Evolutionary conservation across 148 eudicot genomes (phyloP), one percentile per base, ranked within the genome.

Genomic region (Heliamphora exappendiculata): DNA sequence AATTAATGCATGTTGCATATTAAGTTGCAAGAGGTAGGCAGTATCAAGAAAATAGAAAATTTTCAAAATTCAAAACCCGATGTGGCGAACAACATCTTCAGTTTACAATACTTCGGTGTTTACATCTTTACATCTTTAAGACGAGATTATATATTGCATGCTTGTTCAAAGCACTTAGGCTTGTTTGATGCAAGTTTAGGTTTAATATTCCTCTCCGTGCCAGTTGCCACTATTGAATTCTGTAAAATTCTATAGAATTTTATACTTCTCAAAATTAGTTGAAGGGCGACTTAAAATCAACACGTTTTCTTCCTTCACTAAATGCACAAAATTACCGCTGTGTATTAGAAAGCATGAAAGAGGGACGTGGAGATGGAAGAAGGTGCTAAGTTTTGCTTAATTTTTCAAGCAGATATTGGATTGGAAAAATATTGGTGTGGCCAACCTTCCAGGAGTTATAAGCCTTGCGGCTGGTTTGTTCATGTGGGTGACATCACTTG

Each of bases 401-500:
- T 58, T 36, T 49, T 81, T 47, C 45, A 1, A 78, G 67, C 87
- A 92, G 93, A 70, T 90, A 57, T 24, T 80, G 60, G 83, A 79
- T 44, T 93, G 98, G 98, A 81, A 78, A 63, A 85, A 84, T 54
- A 69, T 77, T n/a, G 91, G 93, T 47, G 75, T 91, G 36, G 91
- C 96, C 26, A 89, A 88, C 74, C 78, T 89, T 74, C 85, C 98
- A 1, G 98, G 98, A 69, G 90, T 91, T 41, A 88, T 89, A 54
- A 86, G 89, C 85, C 91, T 93, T 17, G 7, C 73, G 76, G 85
- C 91, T 70, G 98, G 98, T 60, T 45, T 93, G 34, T 71, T 89
- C 45, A 91, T 91, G 96, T 93, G 98, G 98, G 88, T 82, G 78
- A 89, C 93, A 28, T 88, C 98, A 41, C 90, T 91, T 33, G 86